Base-by-base conservation (phyloP, 257 asterid genomes). In the Asclepias syriaca region DNA sequence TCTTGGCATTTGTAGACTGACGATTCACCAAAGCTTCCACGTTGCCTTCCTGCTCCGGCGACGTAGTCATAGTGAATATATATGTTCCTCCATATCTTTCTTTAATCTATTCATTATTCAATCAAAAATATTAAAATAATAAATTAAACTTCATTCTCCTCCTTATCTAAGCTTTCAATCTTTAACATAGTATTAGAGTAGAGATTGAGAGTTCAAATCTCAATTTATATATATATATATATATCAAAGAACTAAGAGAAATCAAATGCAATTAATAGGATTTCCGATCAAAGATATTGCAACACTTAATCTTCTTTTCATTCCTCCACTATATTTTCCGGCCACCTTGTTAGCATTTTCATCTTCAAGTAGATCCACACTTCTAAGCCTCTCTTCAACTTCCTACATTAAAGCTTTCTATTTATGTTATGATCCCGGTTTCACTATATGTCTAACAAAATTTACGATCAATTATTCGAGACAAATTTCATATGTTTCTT, bases 221-320 rank as follows among this genome's bases (percentile, higher is more conserved):
- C 0, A 0, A 24, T 24, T 24, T 24, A 24, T 24, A 1, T 32
- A 12, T 7, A 72, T 5, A 32, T 16, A 15, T 66, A 66, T 64
- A 16, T 57, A 48, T 22, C 10, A 49, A 16, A 60, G 34, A 19
- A 18, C 18, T 22, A 14, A 14, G 29, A 19, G 69, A 1, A 43
- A 32, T 46, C 22, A 57, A 11, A 50, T 55, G 21, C 27, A 68
- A 22, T 55, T 39, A 59, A 67, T 22, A 32, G 99, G 99, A 81
- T 95, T 89, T 69, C 99, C 97, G 48, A 95, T 92, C 76, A 95
- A 87, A 32, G 99, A 91, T 81, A 95, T 92, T 73, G 99, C 99
- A 27, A 95, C 96, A 27, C 99, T 95, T 58, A 92, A 94, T 85
- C 99, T 87, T 89, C 99, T 90, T 84, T 92, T 92, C 99, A 95